Percentiles rank a stretch among this genome's conserved stretches.
These are phyloP conservation scores for Saraca asoca DNA, from an alignment of 331 rosid genomes.

Conservation along the genomic window DNA sequence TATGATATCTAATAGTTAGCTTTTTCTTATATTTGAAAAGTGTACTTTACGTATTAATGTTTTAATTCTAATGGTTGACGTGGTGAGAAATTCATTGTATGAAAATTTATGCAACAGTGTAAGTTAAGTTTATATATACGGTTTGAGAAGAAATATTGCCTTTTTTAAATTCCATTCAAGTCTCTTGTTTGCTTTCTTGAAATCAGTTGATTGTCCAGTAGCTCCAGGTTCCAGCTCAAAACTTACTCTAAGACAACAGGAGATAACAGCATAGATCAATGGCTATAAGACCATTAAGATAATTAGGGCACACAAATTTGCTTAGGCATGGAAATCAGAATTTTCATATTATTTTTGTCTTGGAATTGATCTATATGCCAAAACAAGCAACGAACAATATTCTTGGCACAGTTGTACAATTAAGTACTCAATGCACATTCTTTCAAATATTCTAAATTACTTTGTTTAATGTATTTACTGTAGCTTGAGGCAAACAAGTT, in stretches of 20 bases:
- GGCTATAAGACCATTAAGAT: conserved; percentile 7
- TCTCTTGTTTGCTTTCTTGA: conserved; percentile 73
- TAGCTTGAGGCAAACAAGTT: not conserved
- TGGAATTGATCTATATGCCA: conserved; percentile 11
- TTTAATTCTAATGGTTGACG: too few relatives aligned
- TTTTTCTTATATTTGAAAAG: too few relatives aligned
- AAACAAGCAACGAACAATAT: conserved; percentile 15
- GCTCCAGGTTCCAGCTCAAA: conserved; percentile 86
- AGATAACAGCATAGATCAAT: conserved; percentile 29
- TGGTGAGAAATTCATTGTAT: too few relatives aligned
- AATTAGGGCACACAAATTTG: conserved; percentile 7
- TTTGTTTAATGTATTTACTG: too few relatives aligned
- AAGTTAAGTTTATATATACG: too few relatives aligned
- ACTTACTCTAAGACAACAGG: conserved; percentile 61
- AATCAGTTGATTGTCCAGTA: conserved; percentile 75
- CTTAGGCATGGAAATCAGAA: conserved; percentile 2
- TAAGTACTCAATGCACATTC: conserved; percentile 2
- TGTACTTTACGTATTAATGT: too few relatives aligned
- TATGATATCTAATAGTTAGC: too few relatives aligned
- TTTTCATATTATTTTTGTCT: conserved; percentile 19
- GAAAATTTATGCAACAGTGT: too few relatives aligned
- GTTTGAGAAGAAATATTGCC: conserved; percentile 49
- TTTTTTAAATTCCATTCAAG: conserved; percentile 84
- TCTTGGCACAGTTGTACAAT: not conserved
- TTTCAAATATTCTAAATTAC: not conserved